Percentiles rank a stretch among this genome's conserved stretches.
Evolutionary conservation across 345 rosid species (phyloP).

Genomic region (Rhodamnia rubescens): DNA sequence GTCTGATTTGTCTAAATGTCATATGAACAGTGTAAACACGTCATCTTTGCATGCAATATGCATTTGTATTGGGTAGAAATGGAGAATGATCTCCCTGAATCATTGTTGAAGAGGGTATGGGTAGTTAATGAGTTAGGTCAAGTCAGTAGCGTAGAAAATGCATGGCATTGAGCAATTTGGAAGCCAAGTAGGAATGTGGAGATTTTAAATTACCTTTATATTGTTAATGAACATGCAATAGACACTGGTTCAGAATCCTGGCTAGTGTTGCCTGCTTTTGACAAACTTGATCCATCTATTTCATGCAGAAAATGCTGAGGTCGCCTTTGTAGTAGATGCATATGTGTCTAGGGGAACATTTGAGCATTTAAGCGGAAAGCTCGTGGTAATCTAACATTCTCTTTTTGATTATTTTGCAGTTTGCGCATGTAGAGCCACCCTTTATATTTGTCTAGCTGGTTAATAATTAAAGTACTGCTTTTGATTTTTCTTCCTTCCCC

Average conservation of each 20-base stretch:
- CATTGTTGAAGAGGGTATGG: not conserved
- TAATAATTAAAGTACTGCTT: not conserved
- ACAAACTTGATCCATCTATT: not conserved
- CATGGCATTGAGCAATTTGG: not conserved
- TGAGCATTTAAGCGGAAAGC: constrained; percentile 45
- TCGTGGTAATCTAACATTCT: constrained; percentile 36
- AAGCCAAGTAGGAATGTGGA: not conserved
- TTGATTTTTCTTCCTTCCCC: not conserved
- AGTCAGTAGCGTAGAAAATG: not conserved
- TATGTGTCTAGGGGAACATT: constrained; percentile 57
- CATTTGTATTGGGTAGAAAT: not conserved
- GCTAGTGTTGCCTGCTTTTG: not conserved
- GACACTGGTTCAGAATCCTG: not conserved
- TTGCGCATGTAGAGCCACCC: not conserved
- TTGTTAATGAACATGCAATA: not conserved
- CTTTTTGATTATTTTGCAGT: not conserved
- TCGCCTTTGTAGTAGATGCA: constrained; percentile 45
- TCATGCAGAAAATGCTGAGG: constrained; percentile 40
- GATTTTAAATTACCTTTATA: not conserved
- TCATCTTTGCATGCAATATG: not conserved
- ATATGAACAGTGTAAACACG: not conserved
- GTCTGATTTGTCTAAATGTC: not conserved
- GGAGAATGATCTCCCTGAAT: not conserved
- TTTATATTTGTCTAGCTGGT: not conserved
- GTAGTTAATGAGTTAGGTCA: not conserved